phyloP scores from a whole-genome alignment of 129 eudicot genomes.

The Centella asiatica region DNA sequence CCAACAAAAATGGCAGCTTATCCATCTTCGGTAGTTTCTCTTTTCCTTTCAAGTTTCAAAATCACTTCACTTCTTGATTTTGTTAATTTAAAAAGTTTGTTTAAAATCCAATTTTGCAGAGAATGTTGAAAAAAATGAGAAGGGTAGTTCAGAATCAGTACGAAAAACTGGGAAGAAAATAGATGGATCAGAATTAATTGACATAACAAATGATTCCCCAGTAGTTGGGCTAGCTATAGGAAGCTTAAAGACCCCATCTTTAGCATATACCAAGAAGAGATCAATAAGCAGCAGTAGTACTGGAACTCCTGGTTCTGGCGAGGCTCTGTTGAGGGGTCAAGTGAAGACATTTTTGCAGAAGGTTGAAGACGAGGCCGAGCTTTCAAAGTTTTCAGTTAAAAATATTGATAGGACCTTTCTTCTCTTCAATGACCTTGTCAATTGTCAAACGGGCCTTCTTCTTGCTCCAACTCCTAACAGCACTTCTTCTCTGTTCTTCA shows the following conservation, averaged over 20 bases:
- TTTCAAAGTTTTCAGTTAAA: slow-evolving; percentile 38
- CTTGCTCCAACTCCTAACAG: slow-evolving; percentile 88
- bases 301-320: slow-evolving; percentile 74
- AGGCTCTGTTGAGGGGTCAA: slow-evolving; percentile 76
- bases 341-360: slow-evolving; percentile 78
- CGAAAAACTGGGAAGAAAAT: slow-evolving; percentile 30
- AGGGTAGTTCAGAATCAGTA: slow-evolving; percentile 28
- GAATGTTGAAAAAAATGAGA: slow-evolving; percentile 40
- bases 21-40: too few species aligned
- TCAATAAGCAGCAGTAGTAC: not conserved
- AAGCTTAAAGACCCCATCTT: slow-evolving; percentile 56
- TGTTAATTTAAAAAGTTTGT: too few species aligned
- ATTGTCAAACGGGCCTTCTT: slow-evolving; percentile 42
- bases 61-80: too few species aligned
- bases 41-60: too few species aligned
- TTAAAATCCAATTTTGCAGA: too few species aligned
- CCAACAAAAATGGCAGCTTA: too few species aligned
- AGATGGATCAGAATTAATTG: slow-evolving; percentile 52
- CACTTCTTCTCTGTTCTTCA: slow-evolving; percentile 59
- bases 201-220: slow-evolving; percentile 89
- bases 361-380: slow-evolving; percentile 78
- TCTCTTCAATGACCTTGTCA: slow-evolving; percentile 21
- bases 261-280: slow-evolving; percentile 41
- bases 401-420: slow-evolving; percentile 21
- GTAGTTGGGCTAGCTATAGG: slow-evolving; percentile 88